These are phyloP conservation scores for Colletotrichum godetiae DNA, from an alignment of 2,329 filamentous ascomycete species.

Conservation along the genomic window DNA sequence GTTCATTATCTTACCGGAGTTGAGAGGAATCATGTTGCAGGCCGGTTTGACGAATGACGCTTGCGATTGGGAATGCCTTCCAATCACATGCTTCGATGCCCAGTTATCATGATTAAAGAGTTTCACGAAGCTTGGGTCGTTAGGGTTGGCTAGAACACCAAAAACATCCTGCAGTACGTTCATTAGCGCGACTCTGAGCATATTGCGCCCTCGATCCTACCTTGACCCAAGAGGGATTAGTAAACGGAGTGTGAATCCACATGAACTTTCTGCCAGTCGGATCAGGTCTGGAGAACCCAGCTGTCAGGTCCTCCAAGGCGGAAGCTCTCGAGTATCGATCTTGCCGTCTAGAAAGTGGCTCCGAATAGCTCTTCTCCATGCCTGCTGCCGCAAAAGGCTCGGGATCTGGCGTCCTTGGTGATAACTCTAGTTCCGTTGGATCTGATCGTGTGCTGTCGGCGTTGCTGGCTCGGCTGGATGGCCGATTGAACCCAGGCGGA, in stretches of 20 bases:
- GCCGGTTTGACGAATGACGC: conserved; percentile 61
- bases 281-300: conserved; percentile 54
- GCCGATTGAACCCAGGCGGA: conserved; percentile 42
- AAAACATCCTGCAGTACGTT: conserved; percentile 10
- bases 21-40: conserved; percentile 57
- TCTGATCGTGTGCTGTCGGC: conserved; percentile 45
- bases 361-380: conserved; percentile 1
- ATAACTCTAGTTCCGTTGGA: conserved; percentile 40
- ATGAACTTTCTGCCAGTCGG: conserved; percentile 59
- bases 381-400: not conserved
- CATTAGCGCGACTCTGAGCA: not conserved
- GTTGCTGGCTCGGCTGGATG: conserved; percentile 43
- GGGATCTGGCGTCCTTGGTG: conserved; percentile 36
- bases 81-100: conserved; percentile 59
- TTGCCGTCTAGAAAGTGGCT: conserved; percentile 12
- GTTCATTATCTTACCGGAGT: not conserved
- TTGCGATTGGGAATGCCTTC: conserved; percentile 61
- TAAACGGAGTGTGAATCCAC: conserved; percentile 69
- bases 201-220: conserved; percentile 45
- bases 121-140: conserved; percentile 42
- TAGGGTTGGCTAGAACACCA: not conserved
- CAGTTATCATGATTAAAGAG: conserved; percentile 61
- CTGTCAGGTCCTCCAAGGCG: conserved; percentile 45
- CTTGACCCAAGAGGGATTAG: conserved; percentile 69
- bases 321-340: conserved; percentile 11